These are phyloP conservation scores for Citrus australasica DNA, from an alignment of 345 rosid genomes.

Conservation along the genomic window DNA sequence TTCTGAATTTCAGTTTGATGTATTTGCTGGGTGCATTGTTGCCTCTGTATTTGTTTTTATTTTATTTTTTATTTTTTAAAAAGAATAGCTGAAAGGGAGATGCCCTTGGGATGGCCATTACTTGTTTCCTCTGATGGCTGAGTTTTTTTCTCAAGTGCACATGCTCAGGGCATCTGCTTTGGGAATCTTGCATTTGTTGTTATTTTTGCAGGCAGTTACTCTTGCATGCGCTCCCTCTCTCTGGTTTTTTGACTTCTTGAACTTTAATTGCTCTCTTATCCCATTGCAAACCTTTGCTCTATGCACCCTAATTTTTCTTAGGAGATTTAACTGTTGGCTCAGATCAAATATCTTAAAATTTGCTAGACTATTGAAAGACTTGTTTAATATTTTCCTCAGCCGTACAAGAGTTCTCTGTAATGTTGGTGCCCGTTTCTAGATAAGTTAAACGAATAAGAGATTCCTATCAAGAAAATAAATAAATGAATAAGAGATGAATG, in stretches of 20 bases:
- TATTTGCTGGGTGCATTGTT: not conserved
- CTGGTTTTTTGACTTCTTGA: not conserved
- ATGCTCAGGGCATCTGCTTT: not conserved
- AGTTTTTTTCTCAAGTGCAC: not conserved
- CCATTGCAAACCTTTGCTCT: not conserved
- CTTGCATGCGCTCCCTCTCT: not conserved
- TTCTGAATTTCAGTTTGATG: not conserved
- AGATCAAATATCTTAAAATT: not conserved
- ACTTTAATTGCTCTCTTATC: not conserved
- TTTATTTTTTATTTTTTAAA: not conserved
- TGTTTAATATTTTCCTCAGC: not conserved
- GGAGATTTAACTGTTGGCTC: not conserved
- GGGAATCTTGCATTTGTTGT: not conserved
- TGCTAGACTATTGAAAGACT: not conserved
- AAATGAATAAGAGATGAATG: no score
- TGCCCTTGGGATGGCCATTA: slow-evolving; percentile 2
- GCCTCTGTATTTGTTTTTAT: not conserved
- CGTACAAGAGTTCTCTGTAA: not conserved
- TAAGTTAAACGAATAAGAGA: not conserved
- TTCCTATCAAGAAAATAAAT: no score
- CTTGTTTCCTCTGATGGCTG: not conserved
- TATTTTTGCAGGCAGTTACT: no score
- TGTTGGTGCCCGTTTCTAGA: not conserved
- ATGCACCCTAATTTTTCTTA: not conserved
- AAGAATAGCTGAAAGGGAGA: not conserved